A percentile compares a stretch with the other conserved stretches of the same genome.
These are phyloP conservation scores for Solanum okadae DNA, from an alignment of 257 asterid species.

Conservation along the genomic window DNA sequence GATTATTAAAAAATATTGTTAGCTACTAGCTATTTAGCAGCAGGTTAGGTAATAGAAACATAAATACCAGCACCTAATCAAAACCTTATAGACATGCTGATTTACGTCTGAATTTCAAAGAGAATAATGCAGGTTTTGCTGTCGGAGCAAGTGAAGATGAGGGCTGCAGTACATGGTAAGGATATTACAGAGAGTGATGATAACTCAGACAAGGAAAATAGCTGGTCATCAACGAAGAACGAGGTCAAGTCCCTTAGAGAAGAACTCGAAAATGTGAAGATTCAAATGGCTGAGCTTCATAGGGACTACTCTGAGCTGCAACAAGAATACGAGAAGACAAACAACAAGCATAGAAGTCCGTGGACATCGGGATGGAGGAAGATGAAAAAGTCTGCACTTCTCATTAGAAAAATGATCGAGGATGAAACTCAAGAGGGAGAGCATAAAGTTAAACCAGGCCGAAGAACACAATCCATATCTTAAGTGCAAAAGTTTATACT, in stretches of 20 bases:
- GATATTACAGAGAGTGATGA: slow-evolving; percentile 28
- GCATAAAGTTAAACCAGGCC: slow-evolving; percentile 13
- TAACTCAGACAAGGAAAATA: slow-evolving; percentile 34
- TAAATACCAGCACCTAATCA: neutral
- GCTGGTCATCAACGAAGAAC: slow-evolving; percentile 39
- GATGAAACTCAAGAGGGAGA: slow-evolving; percentile 37
- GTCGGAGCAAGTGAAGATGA: slow-evolving; percentile 67
- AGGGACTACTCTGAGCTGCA: slow-evolving; percentile 50
- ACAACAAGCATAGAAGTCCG: slow-evolving; percentile 23
- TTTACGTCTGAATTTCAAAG: neutral
- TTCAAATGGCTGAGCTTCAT: slow-evolving; percentile 47
- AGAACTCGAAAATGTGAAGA: slow-evolving; percentile 54
- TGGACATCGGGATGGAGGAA: slow-evolving; percentile 64
- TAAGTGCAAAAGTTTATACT: neutral
- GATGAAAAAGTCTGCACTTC: slow-evolving; percentile 41
- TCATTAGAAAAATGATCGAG: slow-evolving; percentile 24
- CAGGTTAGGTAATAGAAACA: neutral
- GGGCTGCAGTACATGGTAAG: slow-evolving; percentile 45
- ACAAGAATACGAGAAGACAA: slow-evolving; percentile 39
- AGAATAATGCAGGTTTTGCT: slow-evolving; percentile 50
- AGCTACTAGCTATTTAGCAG: neutral
- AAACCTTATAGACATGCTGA: neutral
- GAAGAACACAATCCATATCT: slow-evolving; percentile 29
- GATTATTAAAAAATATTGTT: neutral
- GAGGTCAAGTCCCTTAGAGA: slow-evolving; percentile 51